phyloP scores from a whole-genome alignment of 371 early-diverging fungal genomes.

The Chytridium lagenaria region DNA sequence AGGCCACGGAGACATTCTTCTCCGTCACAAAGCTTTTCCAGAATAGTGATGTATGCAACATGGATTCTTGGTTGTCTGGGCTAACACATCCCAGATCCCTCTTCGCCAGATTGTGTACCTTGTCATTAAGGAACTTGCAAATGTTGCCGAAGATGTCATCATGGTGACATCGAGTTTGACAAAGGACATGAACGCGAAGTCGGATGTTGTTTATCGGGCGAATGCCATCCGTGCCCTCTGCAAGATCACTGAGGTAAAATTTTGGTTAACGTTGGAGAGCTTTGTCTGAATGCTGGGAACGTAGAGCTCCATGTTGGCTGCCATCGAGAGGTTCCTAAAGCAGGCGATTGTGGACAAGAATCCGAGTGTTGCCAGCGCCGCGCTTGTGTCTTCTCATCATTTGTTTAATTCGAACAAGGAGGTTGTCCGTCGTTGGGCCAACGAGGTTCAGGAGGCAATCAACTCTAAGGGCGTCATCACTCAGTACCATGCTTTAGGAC shows the following conservation, averaged over 20 bases:
- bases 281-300: not conserved
- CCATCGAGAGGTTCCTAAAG: constrained; percentile 95
- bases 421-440: constrained; percentile 86
- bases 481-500: constrained; percentile 97
- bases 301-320: constrained; percentile 90
- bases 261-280: not conserved
- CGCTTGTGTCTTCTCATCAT: constrained; percentile 92
- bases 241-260: constrained; percentile 88
- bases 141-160: constrained; percentile 93
- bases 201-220: constrained; percentile 82
- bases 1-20: constrained; percentile 98
- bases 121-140: constrained; percentile 94
- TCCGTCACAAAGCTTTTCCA: constrained; percentile 97
- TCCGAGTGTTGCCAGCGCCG: constrained; percentile 87
- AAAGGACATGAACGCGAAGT: constrained; percentile 95
- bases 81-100: constrained; percentile 61
- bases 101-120: constrained; percentile 96
- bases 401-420: constrained; percentile 82
- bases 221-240: constrained; percentile 96
- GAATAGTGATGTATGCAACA: constrained; percentile 82
- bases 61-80: not conserved
- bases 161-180: constrained; percentile 96
- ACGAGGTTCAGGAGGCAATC: constrained; percentile 88
- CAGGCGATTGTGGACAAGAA: constrained; percentile 96
- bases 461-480: constrained; percentile 80